Evolutionary conservation across 352 stramenopile genomes (phyloP).

Genomic region (Phytophthora capsici): DNA sequence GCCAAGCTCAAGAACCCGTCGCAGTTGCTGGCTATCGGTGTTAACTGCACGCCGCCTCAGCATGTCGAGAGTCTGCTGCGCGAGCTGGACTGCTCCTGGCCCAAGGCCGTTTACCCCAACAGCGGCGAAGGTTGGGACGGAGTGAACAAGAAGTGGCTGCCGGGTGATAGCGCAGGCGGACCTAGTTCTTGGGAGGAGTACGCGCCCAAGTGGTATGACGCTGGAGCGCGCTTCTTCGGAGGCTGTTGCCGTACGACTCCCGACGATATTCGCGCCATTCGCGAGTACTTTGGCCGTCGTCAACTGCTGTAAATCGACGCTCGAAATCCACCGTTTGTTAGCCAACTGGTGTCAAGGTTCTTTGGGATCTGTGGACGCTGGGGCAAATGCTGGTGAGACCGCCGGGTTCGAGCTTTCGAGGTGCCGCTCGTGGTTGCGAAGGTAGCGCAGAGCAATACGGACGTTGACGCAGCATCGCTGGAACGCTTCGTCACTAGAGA

Average conservation of each 20-base stretch:
- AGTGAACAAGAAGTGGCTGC: slow-evolving; percentile 75
- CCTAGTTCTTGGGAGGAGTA: slow-evolving; percentile 63
- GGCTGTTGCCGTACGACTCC: slow-evolving; percentile 85
- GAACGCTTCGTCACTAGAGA: slow-evolving; percentile 21
- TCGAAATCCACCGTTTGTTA: slow-evolving; percentile 34
- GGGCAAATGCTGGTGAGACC: slow-evolving; percentile 37
- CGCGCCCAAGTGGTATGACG: slow-evolving; percentile 69
- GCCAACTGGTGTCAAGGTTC: slow-evolving; percentile 3
- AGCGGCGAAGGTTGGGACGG: slow-evolving; percentile 85
- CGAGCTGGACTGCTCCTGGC: slow-evolving; percentile 48
- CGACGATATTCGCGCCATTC: slow-evolving; percentile 71
- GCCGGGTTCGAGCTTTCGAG: slow-evolving; percentile 24
- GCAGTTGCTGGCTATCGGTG: slow-evolving; percentile 75
- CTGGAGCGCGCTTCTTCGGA: slow-evolving; percentile 78
- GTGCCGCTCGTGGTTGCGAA: slow-evolving; percentile 38
- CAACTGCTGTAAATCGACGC: slow-evolving; percentile 28
- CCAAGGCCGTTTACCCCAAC: slow-evolving; percentile 86
- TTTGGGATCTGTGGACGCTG: slow-evolving; percentile 1
- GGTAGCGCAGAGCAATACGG: slow-evolving; percentile 30
- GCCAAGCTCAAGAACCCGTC: slow-evolving; percentile 54
- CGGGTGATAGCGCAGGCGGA: slow-evolving; percentile 41
- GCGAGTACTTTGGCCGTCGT: slow-evolving; percentile 51
- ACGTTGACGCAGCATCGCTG: slow-evolving; percentile 27
- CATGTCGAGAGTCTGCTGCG: slow-evolving; percentile 72
- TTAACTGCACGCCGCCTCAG: slow-evolving; percentile 87